Base-by-base conservation (phyloP, 2,329 filamentous ascomycete species). In the Scorias spongiosa region DNA sequence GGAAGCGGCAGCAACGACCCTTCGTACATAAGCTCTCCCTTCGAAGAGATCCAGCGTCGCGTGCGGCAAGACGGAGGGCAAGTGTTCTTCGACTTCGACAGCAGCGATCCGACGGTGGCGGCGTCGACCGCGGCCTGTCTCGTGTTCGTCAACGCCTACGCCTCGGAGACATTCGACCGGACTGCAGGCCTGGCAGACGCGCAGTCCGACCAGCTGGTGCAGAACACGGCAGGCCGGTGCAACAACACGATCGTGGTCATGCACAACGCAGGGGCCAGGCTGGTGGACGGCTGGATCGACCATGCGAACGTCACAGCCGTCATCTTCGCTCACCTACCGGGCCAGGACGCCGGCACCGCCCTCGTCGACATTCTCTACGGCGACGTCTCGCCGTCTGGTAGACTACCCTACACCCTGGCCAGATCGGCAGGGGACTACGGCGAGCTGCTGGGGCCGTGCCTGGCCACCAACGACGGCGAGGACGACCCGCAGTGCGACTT, bases 301-400 rank as follows among this genome's bases (percentile, higher is more conserved):
- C 70, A 83, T 46, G 63, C 68, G 7, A 81, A 82, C 48, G 70
- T 83, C 29, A 81, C 76, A 0, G 76, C 71, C 1, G 63, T 83
- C 12, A 65, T 83, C 0, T 76, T 76, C 49, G 78, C 75, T 4
- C 78, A 81, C 52, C 63, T 81, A 0, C 78, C 78, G 0, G 79
- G 79, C 0, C 75, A 82, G 52, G 74, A 79, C 44, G 74, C 71
- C 1, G 79, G 79, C 0, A 60, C 63, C 1, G 70, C 75, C 0
- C 53, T 80, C 5, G 70, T 72, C 0, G 66, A 70, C 1, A 55
- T 81, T 7, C 63, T 81, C 0, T 80, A 78, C 51, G 77, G 76
- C 18, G 65, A 72, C 2, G 58, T 65, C 2, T 74, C 70, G 47
- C 70, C 71, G 0, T 78, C 74, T 0, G 77, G 77, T 1, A 69